These are phyloP conservation scores for Cryptosporidium tyzzeri DNA, from an alignment of 169 alveolate genomes.

Conservation along the genomic window DNA sequence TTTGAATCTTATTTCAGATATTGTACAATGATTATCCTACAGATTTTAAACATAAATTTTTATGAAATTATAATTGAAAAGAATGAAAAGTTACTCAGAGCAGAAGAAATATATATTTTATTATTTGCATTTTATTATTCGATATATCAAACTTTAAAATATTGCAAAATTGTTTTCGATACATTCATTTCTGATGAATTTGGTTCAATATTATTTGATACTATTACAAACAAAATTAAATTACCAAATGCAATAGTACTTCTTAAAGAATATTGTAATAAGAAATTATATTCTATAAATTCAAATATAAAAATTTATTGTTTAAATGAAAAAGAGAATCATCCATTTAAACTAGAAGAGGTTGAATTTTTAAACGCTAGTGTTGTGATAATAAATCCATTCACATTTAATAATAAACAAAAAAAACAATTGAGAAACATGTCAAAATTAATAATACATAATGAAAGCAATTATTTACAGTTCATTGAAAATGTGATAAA, in stretches of 20 bases:
- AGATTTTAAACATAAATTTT: not conserved
- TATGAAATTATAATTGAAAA: not conserved
- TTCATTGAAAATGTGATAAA: conserved; percentile 2
- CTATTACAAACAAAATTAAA: conserved; percentile 4
- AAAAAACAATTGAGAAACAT: not conserved
- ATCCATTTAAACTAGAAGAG: not conserved
- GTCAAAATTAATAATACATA: conserved; percentile 6
- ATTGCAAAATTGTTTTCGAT: not conserved
- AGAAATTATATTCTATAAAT: not conserved
- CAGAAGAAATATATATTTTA: not conserved
- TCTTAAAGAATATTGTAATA: conserved; percentile 5
- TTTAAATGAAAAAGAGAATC: not conserved
- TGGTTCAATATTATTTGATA: conserved; percentile 24
- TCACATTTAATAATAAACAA: conserved; percentile 10
- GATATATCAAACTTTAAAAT: not conserved
- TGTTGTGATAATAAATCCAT: conserved; percentile 15
- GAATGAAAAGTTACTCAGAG: not conserved
- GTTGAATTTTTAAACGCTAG: not conserved
- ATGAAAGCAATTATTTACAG: not conserved
- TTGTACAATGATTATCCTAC: not conserved
- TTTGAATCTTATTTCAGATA: conserved; percentile 23
- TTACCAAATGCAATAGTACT: not conserved
- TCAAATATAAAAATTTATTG: not conserved
- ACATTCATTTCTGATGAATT: conserved; percentile 16
- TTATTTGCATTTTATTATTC: conserved; percentile 53